Evolutionary conservation across 2,329 filamentous ascomycete genomes (phyloP).

Genomic region (Penicillium sp.): DNA sequence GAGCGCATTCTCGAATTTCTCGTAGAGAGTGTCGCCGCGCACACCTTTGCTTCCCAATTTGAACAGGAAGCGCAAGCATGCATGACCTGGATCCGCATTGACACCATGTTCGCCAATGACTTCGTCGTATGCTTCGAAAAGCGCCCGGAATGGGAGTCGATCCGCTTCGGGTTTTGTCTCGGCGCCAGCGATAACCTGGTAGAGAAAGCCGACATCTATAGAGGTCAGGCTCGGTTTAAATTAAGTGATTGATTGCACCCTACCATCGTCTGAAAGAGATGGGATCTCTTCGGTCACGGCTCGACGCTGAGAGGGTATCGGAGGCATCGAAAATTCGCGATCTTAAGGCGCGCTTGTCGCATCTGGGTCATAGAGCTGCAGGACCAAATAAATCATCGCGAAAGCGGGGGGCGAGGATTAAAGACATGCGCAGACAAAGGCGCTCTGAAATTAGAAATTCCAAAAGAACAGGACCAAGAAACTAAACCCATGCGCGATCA

Average conservation of each 20-base stretch:
- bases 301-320: conserved; percentile 44
- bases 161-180: conserved; percentile 64
- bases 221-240: conserved; percentile 2
- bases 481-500: neutral
- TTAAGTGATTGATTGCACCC: conserved; percentile 4
- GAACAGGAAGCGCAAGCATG: conserved; percentile 75
- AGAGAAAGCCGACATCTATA: conserved; percentile 73
- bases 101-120: conserved; percentile 69
- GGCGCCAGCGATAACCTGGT: conserved; percentile 71
- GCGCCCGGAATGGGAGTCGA: conserved; percentile 68
- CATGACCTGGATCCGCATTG: conserved; percentile 69
- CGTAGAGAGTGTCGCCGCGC: conserved; percentile 59
- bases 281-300: conserved; percentile 42
- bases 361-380: conserved; percentile 43
- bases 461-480: conserved; percentile 7
- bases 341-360: conserved; percentile 46
- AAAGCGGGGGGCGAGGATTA: conserved; percentile 18
- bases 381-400: conserved; percentile 41
- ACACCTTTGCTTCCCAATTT: conserved; percentile 65
- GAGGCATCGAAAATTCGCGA: conserved; percentile 52
- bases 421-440: conserved; percentile 12
- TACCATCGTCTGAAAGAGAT: conserved; percentile 62
- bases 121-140: conserved; percentile 78
- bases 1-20: conserved; percentile 69
- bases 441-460: conserved; percentile 8